These are phyloP conservation scores for Trametes sp. DNA, from an alignment of 1,284 basidiomycete species.

Conservation along the genomic window DNA sequence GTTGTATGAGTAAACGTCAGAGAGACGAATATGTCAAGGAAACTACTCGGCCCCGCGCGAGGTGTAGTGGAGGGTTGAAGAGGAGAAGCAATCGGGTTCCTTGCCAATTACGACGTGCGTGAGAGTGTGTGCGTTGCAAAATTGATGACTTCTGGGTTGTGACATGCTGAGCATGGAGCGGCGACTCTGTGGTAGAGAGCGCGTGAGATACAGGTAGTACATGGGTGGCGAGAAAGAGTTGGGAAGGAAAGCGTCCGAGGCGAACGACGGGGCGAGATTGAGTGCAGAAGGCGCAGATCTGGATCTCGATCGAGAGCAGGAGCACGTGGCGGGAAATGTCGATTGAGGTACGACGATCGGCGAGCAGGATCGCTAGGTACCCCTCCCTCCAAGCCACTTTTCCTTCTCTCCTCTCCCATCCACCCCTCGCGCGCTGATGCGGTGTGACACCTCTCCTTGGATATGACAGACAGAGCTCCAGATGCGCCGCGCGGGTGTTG, in stretches of 20 bases:
- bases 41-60: slow-evolving; percentile 15
- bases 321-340: slow-evolving; percentile 26
- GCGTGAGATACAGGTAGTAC: no score
- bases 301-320: slow-evolving; percentile 23
- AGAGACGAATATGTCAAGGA: slow-evolving; percentile 10
- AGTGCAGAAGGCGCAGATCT: slow-evolving; percentile 25
- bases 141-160: neutral
- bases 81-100: neutral
- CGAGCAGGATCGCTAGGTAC: slow-evolving; percentile 15
- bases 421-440: slow-evolving; percentile 2
- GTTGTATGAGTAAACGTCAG: slow-evolving; percentile 4
- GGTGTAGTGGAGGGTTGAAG: neutral
- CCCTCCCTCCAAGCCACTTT: neutral
- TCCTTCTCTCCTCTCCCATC: slow-evolving; percentile 6
- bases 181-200: neutral
- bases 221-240: no score
- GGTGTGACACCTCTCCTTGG: neutral
- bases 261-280: slow-evolving; percentile 20
- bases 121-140: neutral
- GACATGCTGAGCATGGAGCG: neutral
- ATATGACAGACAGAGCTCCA: slow-evolving; percentile 9
- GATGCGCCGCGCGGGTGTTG: slow-evolving; percentile 1
- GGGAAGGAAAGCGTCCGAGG: neutral
- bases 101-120: slow-evolving; percentile 4
- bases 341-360: slow-evolving; percentile 30